Base-by-base conservation (phyloP, 169 alveolate genomes). In the Perkinsus marinus region DNA sequence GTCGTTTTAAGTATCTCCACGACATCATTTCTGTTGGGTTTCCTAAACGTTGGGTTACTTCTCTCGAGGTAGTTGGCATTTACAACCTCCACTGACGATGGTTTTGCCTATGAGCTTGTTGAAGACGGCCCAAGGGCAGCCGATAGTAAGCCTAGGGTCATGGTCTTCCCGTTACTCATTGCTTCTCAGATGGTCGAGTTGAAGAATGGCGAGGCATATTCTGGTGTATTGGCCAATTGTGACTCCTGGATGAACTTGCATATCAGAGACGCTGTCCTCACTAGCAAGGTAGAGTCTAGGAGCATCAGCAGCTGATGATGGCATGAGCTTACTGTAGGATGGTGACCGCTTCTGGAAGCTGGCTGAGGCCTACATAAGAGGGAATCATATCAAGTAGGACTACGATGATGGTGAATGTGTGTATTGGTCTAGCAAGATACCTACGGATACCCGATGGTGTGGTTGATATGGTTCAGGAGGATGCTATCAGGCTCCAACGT, bases 321-420 rank as follows among this genome's bases (percentile, higher is more conserved):
- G 39, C 26, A 26, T 90, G 38, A 5, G 30, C 30, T 37, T 37
- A n/a, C 39, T 38, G 69, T 68, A 93, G 91, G 95, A 94, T 36
- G 95, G 95, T 13, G 95, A 94, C 68, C 92, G 94, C 39, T 94
- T 94, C 89, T 94, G 95, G 95, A 92, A 93, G 93, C 43, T 94
- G 37, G 91, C 92, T 26, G 94, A 93, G 93, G 89, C 92, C 92
- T 92, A 91, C 68, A 92, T 94, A 7, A 91, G 95, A 5, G 95
- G 95, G 90, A 94, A 94, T 92, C 93, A 91, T 93, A 68, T 94
- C 92, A 94, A 94, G 91, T 94, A 57, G 34, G 79, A 7, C 79
- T 57, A 26, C 7, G 5, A 57, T 57, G 26, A 5, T 19, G 79
- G 79, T 19, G 37, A 13, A 0, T 13, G 30, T 57, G 79, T 57